Evolutionary conservation across 139 green algal species (phyloP).

Genomic region (Bryopsis sp.): DNA sequence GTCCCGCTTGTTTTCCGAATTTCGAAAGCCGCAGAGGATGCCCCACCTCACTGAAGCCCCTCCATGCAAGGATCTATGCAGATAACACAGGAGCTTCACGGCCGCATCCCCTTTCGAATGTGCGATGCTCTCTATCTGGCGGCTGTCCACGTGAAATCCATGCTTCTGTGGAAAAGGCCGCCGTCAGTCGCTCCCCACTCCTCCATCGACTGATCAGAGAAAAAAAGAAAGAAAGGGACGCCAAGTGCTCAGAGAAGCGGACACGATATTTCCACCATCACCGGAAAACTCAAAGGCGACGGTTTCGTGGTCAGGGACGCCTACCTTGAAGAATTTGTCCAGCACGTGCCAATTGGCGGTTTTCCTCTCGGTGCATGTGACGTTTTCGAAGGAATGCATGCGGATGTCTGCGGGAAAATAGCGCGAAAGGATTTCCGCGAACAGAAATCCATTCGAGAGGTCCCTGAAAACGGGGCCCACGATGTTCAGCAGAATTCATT

Average conservation of each 20-base stretch:
- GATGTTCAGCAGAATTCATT: background rate
- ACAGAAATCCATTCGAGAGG: conserved; percentile 57
- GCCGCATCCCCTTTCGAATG: conserved; percentile 37
- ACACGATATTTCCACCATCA: background rate
- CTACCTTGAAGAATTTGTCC: conserved; percentile 56
- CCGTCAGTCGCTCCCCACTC: background rate
- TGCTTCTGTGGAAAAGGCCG: conserved; percentile 10
- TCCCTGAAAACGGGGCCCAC: conserved; percentile 26
- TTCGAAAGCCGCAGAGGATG: no score
- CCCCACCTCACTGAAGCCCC: background rate
- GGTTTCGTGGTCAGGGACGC: background rate
- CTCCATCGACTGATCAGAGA: background rate
- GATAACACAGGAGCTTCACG: conserved; percentile 31
- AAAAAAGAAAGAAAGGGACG: background rate
- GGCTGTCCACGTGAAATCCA: conserved; percentile 30
- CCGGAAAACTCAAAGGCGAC: background rate
- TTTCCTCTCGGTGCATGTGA: conserved; percentile 51
- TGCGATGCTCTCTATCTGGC: conserved; percentile 40
- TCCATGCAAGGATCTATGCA: conserved; percentile 12
- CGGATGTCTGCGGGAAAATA: conserved; percentile 58
- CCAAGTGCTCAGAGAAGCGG: background rate
- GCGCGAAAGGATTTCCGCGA: conserved; percentile 52
- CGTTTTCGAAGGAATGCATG: conserved; percentile 65
- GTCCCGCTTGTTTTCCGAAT: no score
- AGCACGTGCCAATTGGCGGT: conserved; percentile 55